These are phyloP conservation scores for Babjeviella inositovora DNA, from an alignment of 805 yeast genomes.

Conservation along the genomic window DNA sequence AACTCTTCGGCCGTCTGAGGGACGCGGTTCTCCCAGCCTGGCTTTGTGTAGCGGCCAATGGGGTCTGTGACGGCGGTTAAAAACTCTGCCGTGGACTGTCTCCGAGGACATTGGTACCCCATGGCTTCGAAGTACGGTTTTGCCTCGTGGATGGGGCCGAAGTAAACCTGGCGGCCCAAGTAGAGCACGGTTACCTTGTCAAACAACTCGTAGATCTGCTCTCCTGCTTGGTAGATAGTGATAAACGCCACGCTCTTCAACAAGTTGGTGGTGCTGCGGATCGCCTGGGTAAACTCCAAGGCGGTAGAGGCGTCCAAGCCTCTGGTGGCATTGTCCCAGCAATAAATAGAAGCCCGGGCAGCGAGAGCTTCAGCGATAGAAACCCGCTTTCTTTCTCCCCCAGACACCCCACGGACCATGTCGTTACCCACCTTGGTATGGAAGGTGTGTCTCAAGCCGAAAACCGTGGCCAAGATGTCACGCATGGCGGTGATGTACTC, in stretches of 20 bases:
- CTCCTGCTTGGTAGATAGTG: slow-evolving; percentile 58
- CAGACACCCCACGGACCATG: slow-evolving; percentile 58
- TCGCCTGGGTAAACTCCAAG: slow-evolving; percentile 50
- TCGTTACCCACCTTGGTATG: slow-evolving; percentile 49
- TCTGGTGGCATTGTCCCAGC: slow-evolving; percentile 77
- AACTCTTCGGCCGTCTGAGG: slow-evolving; percentile 54
- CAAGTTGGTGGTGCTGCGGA: slow-evolving; percentile 44
- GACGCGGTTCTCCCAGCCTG: slow-evolving; percentile 31
- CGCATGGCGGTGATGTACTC: slow-evolving; percentile 16
- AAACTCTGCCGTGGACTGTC: slow-evolving; percentile 62
- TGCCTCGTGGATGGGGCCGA: slow-evolving; percentile 41
- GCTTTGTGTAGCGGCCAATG: slow-evolving; percentile 29
- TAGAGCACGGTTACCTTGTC: slow-evolving; percentile 48
- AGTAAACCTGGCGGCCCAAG: slow-evolving; percentile 46
- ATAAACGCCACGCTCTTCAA: slow-evolving; percentile 40
- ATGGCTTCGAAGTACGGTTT: slow-evolving; percentile 40
- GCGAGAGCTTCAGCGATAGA: slow-evolving; percentile 68
- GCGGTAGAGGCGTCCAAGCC: slow-evolving; percentile 82
- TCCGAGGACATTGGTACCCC: slow-evolving; percentile 49
- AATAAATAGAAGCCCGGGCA: slow-evolving; percentile 43
- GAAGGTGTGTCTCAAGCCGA: slow-evolving; percentile 44
- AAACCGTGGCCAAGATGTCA: slow-evolving; percentile 33
- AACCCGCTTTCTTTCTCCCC: slow-evolving; percentile 79
- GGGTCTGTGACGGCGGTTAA: slow-evolving; percentile 59
- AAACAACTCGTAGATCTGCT: slow-evolving; percentile 46